Evolutionary conservation across 208 protist species (phyloP).

Genomic region (Endotrypanum monterogeii): DNA sequence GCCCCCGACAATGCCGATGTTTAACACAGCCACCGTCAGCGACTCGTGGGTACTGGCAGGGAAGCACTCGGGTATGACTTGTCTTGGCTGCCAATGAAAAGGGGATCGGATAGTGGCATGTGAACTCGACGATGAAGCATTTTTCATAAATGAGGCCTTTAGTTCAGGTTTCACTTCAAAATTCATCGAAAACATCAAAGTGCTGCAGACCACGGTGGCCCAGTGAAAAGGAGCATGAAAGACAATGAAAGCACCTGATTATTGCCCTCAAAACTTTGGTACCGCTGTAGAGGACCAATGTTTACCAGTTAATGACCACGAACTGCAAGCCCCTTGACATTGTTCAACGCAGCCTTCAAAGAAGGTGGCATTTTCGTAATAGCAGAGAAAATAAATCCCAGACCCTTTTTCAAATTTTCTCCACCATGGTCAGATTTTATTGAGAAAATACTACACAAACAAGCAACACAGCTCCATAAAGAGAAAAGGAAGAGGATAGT

Average conservation of each 20-base stretch:
- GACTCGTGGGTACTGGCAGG: background rate
- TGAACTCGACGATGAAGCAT: background rate
- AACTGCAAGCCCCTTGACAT: constrained; percentile 25
- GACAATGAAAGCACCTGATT: constrained; percentile 10
- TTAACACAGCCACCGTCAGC: background rate
- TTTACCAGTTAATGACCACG: constrained; percentile 16
- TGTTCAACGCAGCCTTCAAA: constrained; percentile 38
- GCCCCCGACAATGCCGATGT: background rate
- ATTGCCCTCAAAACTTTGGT: constrained; percentile 4
- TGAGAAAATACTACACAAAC: background rate
- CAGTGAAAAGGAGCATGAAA: constrained; percentile 18
- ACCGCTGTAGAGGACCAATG: background rate
- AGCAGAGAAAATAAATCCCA: background rate
- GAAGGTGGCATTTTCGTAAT: constrained; percentile 23
- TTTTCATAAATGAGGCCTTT: background rate
- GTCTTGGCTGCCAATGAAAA: too few species aligned
- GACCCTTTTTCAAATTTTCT: background rate
- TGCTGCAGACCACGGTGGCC: constrained; percentile 17
- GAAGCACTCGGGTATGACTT: background rate
- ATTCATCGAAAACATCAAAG: constrained; percentile 11
- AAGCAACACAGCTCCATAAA: background rate
- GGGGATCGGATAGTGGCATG: background rate
- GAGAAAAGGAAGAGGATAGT: background rate
- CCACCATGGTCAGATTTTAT: background rate
- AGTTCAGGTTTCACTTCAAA: constrained; percentile 26